phyloP scores from a whole-genome alignment of 371 early-diverging fungal species.

The Rhizopus delemar region DNA sequence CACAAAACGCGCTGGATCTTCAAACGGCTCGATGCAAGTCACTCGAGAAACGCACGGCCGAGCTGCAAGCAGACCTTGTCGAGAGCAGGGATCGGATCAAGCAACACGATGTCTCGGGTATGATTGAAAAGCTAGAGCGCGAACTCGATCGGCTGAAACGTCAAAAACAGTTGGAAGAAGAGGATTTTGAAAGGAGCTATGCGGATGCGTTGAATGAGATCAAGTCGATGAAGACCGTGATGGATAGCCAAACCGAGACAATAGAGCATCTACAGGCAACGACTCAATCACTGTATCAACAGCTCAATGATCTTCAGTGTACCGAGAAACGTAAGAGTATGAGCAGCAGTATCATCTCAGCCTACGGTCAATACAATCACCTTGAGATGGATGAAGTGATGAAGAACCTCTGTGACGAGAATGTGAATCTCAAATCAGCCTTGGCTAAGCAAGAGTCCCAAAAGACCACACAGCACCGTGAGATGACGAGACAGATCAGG shows the following conservation, averaged over 20 bases:
- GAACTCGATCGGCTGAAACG: neutral
- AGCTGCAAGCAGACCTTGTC: constrained; percentile 1
- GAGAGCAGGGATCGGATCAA: neutral
- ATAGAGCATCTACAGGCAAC: neutral
- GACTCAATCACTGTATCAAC: neutral
- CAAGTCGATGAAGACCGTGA: neutral
- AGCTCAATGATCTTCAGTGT: neutral
- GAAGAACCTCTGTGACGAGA: constrained; percentile 6
- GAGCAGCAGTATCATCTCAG: neutral
- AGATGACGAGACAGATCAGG: neutral
- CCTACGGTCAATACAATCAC: constrained; percentile 3
- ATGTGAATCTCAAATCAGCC: neutral
- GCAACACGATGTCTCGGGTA: constrained; percentile 9
- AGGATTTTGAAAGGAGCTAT: constrained; percentile 15
- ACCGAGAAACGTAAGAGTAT: neutral
- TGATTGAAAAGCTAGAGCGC: constrained; percentile 7
- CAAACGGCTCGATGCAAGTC: constrained; percentile 3
- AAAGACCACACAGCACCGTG: neutral
- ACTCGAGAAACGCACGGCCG: neutral
- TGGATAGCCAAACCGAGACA: neutral
- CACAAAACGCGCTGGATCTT: constrained; percentile 2
- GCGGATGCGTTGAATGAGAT: constrained; percentile 14
- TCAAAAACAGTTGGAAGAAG: constrained; percentile 1
- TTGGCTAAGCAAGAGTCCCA: constrained; percentile 5
- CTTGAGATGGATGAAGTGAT: neutral